A percentile compares a stretch with the other conserved stretches of the same genome.
Evolutionary conservation across 2,329 filamentous ascomycete species (phyloP).

Genomic region (Colletotrichum echinochloae): DNA sequence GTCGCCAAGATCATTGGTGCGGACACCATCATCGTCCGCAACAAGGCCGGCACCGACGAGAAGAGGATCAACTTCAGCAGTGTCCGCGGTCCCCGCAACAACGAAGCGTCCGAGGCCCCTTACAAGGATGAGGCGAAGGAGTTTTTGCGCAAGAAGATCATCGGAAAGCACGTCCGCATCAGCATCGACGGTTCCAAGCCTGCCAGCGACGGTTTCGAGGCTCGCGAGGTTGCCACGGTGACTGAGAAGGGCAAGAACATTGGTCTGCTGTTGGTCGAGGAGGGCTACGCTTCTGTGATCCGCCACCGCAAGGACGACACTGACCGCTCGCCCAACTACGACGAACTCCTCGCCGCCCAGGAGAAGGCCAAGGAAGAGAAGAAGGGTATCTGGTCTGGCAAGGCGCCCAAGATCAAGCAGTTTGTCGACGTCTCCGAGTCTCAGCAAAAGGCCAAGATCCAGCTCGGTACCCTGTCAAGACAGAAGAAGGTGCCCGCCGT

Average conservation of each 20-base stretch:
- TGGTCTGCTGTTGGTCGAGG: constrained; percentile 86
- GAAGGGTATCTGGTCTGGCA: constrained; percentile 96
- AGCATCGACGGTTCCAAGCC: constrained; percentile 91
- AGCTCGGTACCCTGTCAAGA: constrained; percentile 86
- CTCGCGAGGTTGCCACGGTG: constrained; percentile 93
- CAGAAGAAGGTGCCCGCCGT: constrained; percentile 94
- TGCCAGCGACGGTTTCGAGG: constrained; percentile 90
- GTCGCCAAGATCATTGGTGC: constrained; percentile 89
- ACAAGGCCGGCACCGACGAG: constrained; percentile 82
- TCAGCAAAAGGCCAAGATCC: constrained; percentile 94
- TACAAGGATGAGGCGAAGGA: constrained; percentile 97
- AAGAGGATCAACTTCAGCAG: constrained; percentile 94
- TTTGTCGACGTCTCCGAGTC: constrained; percentile 93
- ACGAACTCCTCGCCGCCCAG: constrained; percentile 85
- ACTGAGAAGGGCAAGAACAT: constrained; percentile 88
- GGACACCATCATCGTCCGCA: constrained; percentile 88
- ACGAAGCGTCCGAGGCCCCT: constrained; percentile 86
- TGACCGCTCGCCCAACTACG: constrained; percentile 93
- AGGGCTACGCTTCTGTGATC: constrained; percentile 93
- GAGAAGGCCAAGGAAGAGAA: constrained; percentile 86
- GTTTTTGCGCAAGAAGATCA: constrained; percentile 91
- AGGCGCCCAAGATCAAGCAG: constrained; percentile 83
- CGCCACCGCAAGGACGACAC: constrained; percentile 95
- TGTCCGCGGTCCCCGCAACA: constrained; percentile 89
- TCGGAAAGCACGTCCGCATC: constrained; percentile 94